phyloP scores from a whole-genome alignment of 2,329 filamentous ascomycete species.

The Colletotrichum lindemuthianum region DNA sequence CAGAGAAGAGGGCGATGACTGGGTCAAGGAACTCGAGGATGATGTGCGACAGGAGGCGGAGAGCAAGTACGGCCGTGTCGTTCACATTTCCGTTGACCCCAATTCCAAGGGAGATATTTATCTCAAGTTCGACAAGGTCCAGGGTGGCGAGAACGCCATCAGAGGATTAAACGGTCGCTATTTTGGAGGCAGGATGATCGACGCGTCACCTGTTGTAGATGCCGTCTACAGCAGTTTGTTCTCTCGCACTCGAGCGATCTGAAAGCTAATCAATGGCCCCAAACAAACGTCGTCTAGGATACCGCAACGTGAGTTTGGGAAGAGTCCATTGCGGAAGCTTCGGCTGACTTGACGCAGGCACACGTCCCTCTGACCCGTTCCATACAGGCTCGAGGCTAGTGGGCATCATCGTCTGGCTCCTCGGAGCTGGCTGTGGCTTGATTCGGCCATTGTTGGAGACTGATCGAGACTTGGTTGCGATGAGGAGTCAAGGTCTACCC shows the following conservation, averaged over 20 bases:
- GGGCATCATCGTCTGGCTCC: not conserved
- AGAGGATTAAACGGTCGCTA: constrained; percentile 97
- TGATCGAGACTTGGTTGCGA: constrained; percentile 11
- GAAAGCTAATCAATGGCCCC: constrained; percentile 66
- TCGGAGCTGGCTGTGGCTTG: not conserved
- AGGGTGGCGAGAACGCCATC: constrained; percentile 96
- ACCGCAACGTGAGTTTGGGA: constrained; percentile 8
- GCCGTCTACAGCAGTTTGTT: constrained; percentile 65
- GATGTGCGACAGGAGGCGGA: constrained; percentile 94
- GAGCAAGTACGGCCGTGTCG: constrained; percentile 94
- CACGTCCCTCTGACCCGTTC: not conserved
- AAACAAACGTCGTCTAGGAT: constrained; percentile 60
- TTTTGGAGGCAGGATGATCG: constrained; percentile 93
- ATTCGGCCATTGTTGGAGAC: not conserved
- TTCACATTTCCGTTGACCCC: constrained; percentile 94
- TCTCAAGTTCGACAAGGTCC: constrained; percentile 96
- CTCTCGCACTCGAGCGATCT: constrained; percentile 85
- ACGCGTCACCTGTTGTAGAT: constrained; percentile 94
- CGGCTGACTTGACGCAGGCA: constrained; percentile 13
- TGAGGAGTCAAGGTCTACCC: constrained; percentile 31
- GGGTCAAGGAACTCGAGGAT: constrained; percentile 93
- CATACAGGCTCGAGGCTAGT: not conserved
- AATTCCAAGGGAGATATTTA: constrained; percentile 97
- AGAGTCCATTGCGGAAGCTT: not conserved
- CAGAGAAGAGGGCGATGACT: constrained; percentile 86